A percentile compares a stretch with the other conserved stretches of the same genome.
phyloP scores from a whole-genome alignment of 2,329 filamentous ascomycete species.

The Diaporthe sp. region DNA sequence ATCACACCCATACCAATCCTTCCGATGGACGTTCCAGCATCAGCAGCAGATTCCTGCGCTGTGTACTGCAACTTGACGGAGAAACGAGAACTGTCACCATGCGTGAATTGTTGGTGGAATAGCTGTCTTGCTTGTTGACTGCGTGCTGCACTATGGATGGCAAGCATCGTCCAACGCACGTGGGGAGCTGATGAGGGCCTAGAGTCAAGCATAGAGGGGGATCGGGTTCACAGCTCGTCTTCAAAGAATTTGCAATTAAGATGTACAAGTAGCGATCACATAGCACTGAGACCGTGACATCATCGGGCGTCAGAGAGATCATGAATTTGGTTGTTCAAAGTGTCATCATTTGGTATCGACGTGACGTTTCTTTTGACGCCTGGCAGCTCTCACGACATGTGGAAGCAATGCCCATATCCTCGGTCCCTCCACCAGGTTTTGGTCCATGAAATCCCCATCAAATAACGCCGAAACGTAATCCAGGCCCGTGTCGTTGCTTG shows the following conservation, averaged over 20 bases:
- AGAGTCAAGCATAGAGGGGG: neutral
- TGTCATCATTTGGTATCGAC: slow-evolving; percentile 27
- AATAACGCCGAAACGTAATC: slow-evolving; percentile 25
- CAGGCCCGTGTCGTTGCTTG: slow-evolving; percentile 21
- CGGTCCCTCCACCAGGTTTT: slow-evolving; percentile 11
- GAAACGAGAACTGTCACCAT: neutral
- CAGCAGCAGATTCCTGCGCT: neutral
- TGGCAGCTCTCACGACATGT: slow-evolving; percentile 11
- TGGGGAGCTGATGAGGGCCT: neutral
- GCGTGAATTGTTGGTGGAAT: neutral
- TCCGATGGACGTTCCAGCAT: neutral
- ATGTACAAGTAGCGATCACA: neutral
- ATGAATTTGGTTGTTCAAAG: slow-evolving; percentile 18
- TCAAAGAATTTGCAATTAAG: neutral
- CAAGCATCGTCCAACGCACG: neutral
- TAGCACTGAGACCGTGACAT: neutral
- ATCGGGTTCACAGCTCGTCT: neutral
- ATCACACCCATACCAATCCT: neutral
- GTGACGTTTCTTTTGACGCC: slow-evolving; percentile 19
- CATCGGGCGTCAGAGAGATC: neutral
- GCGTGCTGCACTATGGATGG: neutral
- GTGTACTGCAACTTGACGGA: neutral
- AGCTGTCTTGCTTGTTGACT: neutral
- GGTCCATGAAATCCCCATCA: slow-evolving; percentile 22
- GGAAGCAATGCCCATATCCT: slow-evolving; percentile 10